Evolutionary conservation across 129 eudicot species (phyloP).

Genomic region (Tanacetum coccineum): DNA sequence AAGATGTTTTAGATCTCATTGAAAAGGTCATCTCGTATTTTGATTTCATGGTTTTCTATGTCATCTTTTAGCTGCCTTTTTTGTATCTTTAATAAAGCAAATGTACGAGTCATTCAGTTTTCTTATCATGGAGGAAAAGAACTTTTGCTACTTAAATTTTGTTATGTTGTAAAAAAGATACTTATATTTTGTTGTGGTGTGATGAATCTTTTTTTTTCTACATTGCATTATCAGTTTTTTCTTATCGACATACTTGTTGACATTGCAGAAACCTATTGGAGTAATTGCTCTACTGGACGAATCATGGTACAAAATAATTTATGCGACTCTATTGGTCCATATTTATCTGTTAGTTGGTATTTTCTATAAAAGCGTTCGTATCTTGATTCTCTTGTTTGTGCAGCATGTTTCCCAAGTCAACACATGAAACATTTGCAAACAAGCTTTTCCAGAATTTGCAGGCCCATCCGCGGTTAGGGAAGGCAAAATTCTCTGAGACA

Average conservation of each 20-base stretch:
- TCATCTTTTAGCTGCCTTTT: not conserved
- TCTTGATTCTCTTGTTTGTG: conserved; percentile 32
- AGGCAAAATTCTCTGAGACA: conserved; percentile 87
- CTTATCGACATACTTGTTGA: conserved; percentile 27
- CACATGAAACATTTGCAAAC: conserved; percentile 91
- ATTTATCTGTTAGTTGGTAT: conserved; percentile 21
- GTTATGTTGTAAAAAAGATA: not conserved
- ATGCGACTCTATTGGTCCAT: conserved; percentile 26
- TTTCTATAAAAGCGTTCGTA: conserved; percentile 14
- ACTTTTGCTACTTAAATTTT: conserved; percentile 3
- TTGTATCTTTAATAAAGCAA: not conserved
- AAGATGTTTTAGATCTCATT: conserved; percentile 93
- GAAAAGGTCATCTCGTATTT: conserved; percentile 66
- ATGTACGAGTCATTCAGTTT: not conserved
- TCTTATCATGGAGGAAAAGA: conserved; percentile 4
- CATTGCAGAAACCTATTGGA: conserved; percentile 94
- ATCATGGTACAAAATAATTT: conserved; percentile 73
- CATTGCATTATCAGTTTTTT: conserved; percentile 18
- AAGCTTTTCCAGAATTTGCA: conserved; percentile 86
- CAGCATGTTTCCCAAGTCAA: conserved; percentile 99
- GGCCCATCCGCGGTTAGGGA: conserved; percentile 78
- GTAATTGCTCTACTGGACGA: conserved; percentile 90
- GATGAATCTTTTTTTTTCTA: not conserved
- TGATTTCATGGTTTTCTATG: conserved; percentile 14
- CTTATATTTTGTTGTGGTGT: not conserved